Evolutionary conservation across 306 rosid species (phyloP), one percentile per base, ranked within the genome.

Genomic region (Macrotyloma uniflorum): DNA sequence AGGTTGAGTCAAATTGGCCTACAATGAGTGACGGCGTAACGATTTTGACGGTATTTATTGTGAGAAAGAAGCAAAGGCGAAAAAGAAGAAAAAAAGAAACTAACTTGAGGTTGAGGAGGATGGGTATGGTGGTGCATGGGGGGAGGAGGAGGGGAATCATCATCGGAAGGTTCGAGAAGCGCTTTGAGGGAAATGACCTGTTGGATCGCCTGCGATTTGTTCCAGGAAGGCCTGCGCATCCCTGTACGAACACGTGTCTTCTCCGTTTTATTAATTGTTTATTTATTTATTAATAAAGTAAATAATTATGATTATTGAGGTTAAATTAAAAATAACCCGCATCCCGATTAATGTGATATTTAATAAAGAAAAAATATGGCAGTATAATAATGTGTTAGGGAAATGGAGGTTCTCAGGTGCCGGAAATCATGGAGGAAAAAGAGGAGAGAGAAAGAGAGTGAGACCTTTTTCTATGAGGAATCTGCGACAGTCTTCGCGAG

Each of bases 121-220:
- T 26, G 82, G 14, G 47, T 4, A 3, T 42, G 10, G 54, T 32
- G 85, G 72, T 35, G 71, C 19, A 38, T 67, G 54, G 64, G 53
- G 43, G 87, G 76, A 67, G 93, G 86, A 73, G 92, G 87, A 74
- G 89, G 87, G 71, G 93, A 77, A 36, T 90, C 97, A 40, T 80
- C 86, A 62, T 84, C 89, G 78, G 89, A 4, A 20, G 99, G 98
- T 80, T 96, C 99, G 0, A 91, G 90, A 74, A 96, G 86, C 3
- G 99, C 99, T 84, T 96, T 96, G 64, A 96, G 97, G n/a, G 91
- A 96, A 78, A 96, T 88, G 32, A 96, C 99, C 54, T 96, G 99
- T 85, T 96, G 99, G 86, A 96, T 93, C 88, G 99, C 99, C 86
- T 96, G 99, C 30, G 98, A 96, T 90, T 96, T 96, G 97, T 96